A percentile compares a stretch with the other conserved stretches of the same genome.
Conservation (phyloP, 495 filamentous ascomycete genomes). For the Rhypophila decipiens region DNA sequence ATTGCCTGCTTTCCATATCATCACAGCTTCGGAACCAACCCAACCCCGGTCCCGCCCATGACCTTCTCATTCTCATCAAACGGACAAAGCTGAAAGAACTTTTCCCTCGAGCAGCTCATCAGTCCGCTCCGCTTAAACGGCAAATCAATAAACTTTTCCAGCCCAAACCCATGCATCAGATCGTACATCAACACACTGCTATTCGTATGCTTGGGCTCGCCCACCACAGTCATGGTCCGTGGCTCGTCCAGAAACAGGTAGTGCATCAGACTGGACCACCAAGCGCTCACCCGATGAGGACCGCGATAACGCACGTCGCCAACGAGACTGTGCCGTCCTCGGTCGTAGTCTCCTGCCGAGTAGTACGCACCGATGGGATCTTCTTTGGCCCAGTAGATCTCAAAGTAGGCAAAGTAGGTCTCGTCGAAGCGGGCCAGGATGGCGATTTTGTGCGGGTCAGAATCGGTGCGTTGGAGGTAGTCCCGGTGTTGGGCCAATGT, state of each 20-base stretch:
- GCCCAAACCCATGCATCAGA: conserved; percentile 55
- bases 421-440: conserved; percentile 59
- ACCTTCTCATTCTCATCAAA: conserved; percentile 45
- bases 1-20: not conserved
- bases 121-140: conserved; percentile 62
- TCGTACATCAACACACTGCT: conserved; percentile 59
- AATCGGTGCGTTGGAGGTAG: conserved; percentile 53
- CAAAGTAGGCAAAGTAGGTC: conserved; percentile 58
- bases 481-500: conserved; percentile 56
- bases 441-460: conserved; percentile 56
- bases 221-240: conserved; percentile 55
- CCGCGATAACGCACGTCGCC: conserved; percentile 58
- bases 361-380: conserved; percentile 63
- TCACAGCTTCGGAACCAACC: conserved; percentile 40
- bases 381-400: conserved; percentile 70
- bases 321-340: conserved; percentile 62
- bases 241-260: conserved; percentile 66
- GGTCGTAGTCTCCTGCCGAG: conserved; percentile 55
- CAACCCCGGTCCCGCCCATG: conserved; percentile 39
- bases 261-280: conserved; percentile 64
- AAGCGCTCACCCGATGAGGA: conserved; percentile 58
- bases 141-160: conserved; percentile 61
- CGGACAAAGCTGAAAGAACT: conserved; percentile 63
- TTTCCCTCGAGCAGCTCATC: conserved; percentile 52
- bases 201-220: conserved; percentile 58